These are phyloP conservation scores for Sclerotinia minor DNA, from an alignment of 2,329 filamentous ascomycete species.

Conservation along the genomic window DNA sequence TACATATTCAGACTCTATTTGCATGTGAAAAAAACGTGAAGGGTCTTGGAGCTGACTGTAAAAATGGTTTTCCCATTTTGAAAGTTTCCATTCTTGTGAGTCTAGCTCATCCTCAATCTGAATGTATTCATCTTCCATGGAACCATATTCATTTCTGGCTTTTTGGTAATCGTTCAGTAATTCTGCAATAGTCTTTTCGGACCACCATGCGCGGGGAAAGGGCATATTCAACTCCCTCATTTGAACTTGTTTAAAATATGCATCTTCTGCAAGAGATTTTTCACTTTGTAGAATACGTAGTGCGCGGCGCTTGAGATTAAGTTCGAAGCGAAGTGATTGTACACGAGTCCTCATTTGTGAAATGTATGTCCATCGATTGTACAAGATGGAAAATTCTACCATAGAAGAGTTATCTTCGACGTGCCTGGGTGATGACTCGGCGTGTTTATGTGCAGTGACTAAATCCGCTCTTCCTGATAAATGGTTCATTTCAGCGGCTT, in stretches of 20 bases:
- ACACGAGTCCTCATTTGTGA: not conserved
- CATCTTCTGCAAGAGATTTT: conserved; percentile 26
- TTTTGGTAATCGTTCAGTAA: conserved; percentile 8
- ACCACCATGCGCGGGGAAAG: not conserved
- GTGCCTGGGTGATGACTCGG: not conserved
- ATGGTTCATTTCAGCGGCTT: not conserved
- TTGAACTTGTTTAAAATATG: conserved; percentile 24
- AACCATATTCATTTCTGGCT: conserved; percentile 32
- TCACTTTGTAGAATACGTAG: conserved; percentile 20
- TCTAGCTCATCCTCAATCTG: conserved; percentile 30
- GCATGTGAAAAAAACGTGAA: not conserved
- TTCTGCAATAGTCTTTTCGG: not conserved
- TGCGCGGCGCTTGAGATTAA: not conserved
- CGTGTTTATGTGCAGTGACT: not conserved
- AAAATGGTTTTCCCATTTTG: conserved; percentile 25
- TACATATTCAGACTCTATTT: not conserved
- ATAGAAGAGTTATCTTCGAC: not conserved
- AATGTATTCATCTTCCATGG: conserved; percentile 33
- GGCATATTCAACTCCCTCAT: not conserved
- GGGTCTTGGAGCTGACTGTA: conserved; percentile 16
- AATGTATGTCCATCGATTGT: not conserved
- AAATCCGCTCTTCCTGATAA: not conserved
- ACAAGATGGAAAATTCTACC: not conserved
- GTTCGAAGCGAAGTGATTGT: not conserved
- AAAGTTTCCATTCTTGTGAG: conserved; percentile 26